phyloP scores from a whole-genome alignment of 495 filamentous ascomycete genomes.

The Zalerion maritima region DNA sequence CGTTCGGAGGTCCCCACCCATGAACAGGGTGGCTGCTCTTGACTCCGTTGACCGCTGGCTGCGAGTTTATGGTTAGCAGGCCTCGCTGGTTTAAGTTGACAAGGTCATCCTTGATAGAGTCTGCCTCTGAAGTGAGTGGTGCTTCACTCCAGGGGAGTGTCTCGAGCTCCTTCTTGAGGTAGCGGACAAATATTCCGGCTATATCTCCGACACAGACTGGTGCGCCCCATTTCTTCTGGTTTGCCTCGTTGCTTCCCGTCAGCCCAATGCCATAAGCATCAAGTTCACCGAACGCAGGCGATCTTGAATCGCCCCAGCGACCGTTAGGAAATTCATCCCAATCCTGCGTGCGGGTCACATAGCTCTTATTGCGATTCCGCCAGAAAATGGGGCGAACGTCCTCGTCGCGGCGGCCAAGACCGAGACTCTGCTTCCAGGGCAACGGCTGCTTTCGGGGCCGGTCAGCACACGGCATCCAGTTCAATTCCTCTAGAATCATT shows the following conservation, averaged over 20 bases:
- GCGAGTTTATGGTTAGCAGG: slow-evolving; percentile 92
- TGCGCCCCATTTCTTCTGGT: slow-evolving; percentile 88
- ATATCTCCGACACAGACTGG: slow-evolving; percentile 69
- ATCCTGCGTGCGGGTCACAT: slow-evolving; percentile 86
- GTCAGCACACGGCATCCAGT: slow-evolving; percentile 57
- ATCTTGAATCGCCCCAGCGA: slow-evolving; percentile 94
- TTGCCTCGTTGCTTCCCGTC: slow-evolving; percentile 93
- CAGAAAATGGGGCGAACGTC: slow-evolving; percentile 99
- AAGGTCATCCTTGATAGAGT: slow-evolving; percentile 58
- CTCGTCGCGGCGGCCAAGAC: slow-evolving; percentile 72
- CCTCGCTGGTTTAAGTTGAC: slow-evolving; percentile 72
- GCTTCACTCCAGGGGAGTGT: slow-evolving; percentile 91
- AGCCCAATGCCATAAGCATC: slow-evolving; percentile 92
- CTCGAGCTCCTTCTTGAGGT: slow-evolving; percentile 63
- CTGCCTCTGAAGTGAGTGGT: slow-evolving; percentile 67
- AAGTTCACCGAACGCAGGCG: slow-evolving; percentile 91
- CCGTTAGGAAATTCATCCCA: slow-evolving; percentile 99
- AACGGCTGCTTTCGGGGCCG: slow-evolving; percentile 70
- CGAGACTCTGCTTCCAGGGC: slow-evolving; percentile 91
- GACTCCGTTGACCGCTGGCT: slow-evolving; percentile 87
- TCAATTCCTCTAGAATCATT: slow-evolving; percentile 82
- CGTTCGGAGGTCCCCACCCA: slow-evolving; percentile 89
- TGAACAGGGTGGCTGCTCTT: slow-evolving; percentile 74
- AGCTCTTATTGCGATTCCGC: slow-evolving; percentile 92
- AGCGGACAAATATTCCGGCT: slow-evolving; percentile 66